Base-by-base conservation (phyloP, 352 stramenopile genomes). In the Globisporangium radiosum region DNA sequence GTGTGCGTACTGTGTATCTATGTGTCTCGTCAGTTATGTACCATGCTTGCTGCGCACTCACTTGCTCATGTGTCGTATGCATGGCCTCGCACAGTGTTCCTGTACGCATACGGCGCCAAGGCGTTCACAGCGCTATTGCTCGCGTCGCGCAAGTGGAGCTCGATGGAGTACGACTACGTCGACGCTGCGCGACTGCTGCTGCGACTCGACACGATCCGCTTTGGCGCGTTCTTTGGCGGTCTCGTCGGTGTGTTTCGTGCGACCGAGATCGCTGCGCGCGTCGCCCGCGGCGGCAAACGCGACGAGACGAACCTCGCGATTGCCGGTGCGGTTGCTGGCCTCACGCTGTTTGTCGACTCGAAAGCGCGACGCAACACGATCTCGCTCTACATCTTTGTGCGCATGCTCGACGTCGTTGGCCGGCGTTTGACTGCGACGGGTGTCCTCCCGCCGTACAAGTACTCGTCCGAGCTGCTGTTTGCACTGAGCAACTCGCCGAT, bases 371-470 rank as follows among this genome's bases (percentile, higher is more conserved):
- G 83, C 9, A 82, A 52, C 44, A 88, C 81, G 25, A 87, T 93
- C 54, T 79, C 85, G 58, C 70, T 95, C 47, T 95, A 95, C 65
- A 85, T 92, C 54, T 92, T 95, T 59, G 77, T 93, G 44, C 81
- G 83, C 47, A 91, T 92, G 81, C 65, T 95, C 39, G 83, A 95
- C 62, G 73, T 95, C 5, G 72, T 92, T 11, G 79, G 81, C 17
- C 81, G 85, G 47, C 81, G 90, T 52, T 69, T 92, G 40, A 78
- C 73, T 52, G 75, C 75, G 2, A 71, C 75, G 36, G 74, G 72
- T 6, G 59, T 72, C 40, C 58, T 92, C 13, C 78, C 79, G 1
- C 71, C 69, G 17, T 84, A 74, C 71, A 59, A 72, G 38, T 89
- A 90, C 64, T 84, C 81, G 60, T 83, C 78, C 33, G 85, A 95